Base-by-base conservation (phyloP, 2,329 filamentous ascomycete species). In the Pseudopyrenochaeta lycopersici region DNA sequence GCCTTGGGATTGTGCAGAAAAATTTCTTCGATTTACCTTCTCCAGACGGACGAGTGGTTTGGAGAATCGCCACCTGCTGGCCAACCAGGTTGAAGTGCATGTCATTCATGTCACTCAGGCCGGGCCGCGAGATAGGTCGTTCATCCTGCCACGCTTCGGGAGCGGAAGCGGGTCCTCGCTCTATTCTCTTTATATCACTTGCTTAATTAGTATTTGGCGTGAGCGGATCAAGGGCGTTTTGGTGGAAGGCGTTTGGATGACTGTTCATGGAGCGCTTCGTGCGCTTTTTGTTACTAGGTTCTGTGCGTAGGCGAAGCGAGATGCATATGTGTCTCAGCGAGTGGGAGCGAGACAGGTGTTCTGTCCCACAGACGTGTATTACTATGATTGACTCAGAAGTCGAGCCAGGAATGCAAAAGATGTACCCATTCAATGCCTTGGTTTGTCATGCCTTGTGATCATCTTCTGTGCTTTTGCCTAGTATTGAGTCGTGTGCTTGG, bases 61-160 rank as follows among this genome's bases (percentile, higher is more conserved):
- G 54, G 65, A 71, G 61, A 68, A 33, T 65, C 60, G 71, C 66
- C 70, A 70, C 66, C 65, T 68, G 64, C 57, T 45, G 43, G 20
- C 30, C 12, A 30, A 29, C 44, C 39, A 33, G 50, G 56, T 55
- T 48, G 36, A 20, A 32, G 15, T 52, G 54, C 56, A 57, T 58
- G 39, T 48, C 42, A 51, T 33, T 51, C 18, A 44, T 48, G 44
- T 47, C 36, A 18, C 15, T 29, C n/a, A 12, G n/a, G 18, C 21
- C 7, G 23, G n/a, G 17, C 7, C 3, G 40, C 17, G 12, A 39
- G 6, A 30, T 42, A 2, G 27, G 11, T 42, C 40, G 40, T 10
- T 15, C 40, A 12, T 42, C 4, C 40, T 12, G 40, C 27, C 14
- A 29, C 10, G 21, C 14, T 42, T 42, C 23, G 9, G 10, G 32